Evolutionary conservation across 2,329 filamentous ascomycete species (phyloP).

Genomic region (Alternaria consortialis): DNA sequence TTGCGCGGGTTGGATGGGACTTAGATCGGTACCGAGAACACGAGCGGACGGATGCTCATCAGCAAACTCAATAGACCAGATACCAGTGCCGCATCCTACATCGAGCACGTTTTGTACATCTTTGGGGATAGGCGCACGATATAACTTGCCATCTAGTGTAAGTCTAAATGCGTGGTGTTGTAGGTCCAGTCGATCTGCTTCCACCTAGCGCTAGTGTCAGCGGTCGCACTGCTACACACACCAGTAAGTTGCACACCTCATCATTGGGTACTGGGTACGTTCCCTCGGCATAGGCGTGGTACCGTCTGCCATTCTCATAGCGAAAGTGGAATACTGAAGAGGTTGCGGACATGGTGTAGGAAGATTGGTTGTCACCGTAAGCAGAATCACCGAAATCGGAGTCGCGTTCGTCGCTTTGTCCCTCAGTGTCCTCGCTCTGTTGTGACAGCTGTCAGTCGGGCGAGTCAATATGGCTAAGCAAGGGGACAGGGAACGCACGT

Average conservation of each 20-base stretch:
- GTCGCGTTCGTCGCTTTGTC: slow-evolving; percentile 40
- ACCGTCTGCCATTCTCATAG: slow-evolving; percentile 44
- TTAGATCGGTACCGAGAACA: slow-evolving; percentile 49
- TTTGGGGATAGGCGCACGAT: slow-evolving; percentile 37
- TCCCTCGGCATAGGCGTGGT: slow-evolving; percentile 44
- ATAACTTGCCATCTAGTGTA: slow-evolving; percentile 43
- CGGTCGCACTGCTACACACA: neutral
- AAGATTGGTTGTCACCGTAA: slow-evolving; percentile 10
- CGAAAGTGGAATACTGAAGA: slow-evolving; percentile 42
- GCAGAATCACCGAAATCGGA: slow-evolving; percentile 37
- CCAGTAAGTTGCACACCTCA: slow-evolving; percentile 30
- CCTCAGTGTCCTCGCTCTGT: slow-evolving; percentile 9
- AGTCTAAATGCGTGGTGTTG: slow-evolving; percentile 48
- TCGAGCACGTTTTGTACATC: slow-evolving; percentile 45
- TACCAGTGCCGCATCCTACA: slow-evolving; percentile 46
- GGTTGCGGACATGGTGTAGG: slow-evolving; percentile 43
- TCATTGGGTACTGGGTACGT: slow-evolving; percentile 46
- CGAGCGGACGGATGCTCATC: slow-evolving; percentile 45
- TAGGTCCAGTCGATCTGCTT: slow-evolving; percentile 43
- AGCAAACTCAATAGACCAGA: slow-evolving; percentile 46
- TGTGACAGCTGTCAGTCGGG: slow-evolving; percentile 22
- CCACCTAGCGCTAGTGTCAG: slow-evolving; percentile 29
- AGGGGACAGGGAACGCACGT: slow-evolving; percentile 28
- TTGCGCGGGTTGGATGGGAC: slow-evolving; percentile 42
- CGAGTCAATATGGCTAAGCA: slow-evolving; percentile 9